Evolutionary conservation across 371 early-diverging fungal species (phyloP).

Genomic region (Mucor sp.): DNA sequence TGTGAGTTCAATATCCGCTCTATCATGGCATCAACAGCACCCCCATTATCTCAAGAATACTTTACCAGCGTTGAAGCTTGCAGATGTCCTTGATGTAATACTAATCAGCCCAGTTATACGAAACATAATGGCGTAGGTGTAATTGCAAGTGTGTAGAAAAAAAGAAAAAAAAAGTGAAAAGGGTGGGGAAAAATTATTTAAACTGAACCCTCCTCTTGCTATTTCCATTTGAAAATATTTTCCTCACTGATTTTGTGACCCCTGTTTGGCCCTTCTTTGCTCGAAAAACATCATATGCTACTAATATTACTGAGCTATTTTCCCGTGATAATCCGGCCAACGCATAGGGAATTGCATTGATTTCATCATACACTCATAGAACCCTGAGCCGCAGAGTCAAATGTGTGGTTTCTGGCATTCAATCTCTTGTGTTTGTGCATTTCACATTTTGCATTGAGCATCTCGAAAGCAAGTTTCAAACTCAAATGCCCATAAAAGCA

Average conservation of each 20-base stretch:
- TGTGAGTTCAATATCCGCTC: constrained; percentile 3
- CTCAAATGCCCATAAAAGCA: background rate
- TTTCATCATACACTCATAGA: background rate
- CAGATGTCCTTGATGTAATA: background rate
- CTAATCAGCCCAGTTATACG: constrained; percentile 3
- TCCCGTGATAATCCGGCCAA: background rate
- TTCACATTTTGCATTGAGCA: background rate
- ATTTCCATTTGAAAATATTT: background rate
- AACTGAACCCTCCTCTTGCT: background rate
- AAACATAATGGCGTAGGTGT: background rate
- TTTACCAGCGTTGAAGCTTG: background rate
- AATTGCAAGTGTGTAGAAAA: background rate
- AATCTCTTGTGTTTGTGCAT: background rate
- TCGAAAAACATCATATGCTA: background rate
- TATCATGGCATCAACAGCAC: background rate
- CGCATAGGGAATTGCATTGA: background rate
- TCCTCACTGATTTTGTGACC: background rate
- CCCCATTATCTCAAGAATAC: background rate
- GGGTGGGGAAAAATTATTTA: background rate
- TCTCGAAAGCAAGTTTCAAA: background rate
- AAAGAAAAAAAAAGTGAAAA: background rate
- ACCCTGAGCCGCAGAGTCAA: background rate
- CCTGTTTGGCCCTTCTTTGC: background rate
- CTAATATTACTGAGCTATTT: background rate
- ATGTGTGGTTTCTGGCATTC: background rate